These are phyloP conservation scores for Oryza nivara DNA, from an alignment of 176 grass and related monocot species.

Conservation along the genomic window DNA sequence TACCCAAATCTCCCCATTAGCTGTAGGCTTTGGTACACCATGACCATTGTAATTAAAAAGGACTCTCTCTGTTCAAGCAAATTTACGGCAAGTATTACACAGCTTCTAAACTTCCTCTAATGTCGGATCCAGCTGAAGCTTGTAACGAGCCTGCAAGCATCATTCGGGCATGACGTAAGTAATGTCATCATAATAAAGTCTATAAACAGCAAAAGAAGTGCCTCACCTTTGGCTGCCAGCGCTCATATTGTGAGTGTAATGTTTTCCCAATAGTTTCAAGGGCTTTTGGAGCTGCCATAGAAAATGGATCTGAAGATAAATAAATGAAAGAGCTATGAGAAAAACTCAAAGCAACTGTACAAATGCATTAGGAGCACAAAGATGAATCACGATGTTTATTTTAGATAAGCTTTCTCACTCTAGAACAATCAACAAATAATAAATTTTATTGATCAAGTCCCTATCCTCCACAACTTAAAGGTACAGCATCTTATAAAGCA, in stretches of 20 bases:
- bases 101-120: constrained; percentile 98
- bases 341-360: constrained; percentile 14
- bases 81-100: constrained; percentile 92
- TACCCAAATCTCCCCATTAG: constrained; percentile 97
- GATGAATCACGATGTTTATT: background rate
- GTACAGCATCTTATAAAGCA: background rate
- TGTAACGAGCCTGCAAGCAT: constrained; percentile 70
- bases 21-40: constrained; percentile 91
- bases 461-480: background rate
- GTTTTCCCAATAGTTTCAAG: constrained; percentile 96
- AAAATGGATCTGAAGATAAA: constrained; percentile 82
- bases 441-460: constrained; percentile 31
- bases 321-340: constrained; percentile 33
- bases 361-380: background rate
- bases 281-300: constrained; percentile 88
- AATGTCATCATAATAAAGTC: background rate
- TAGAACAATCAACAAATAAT: constrained; percentile 29
- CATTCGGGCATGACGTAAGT: constrained; percentile 32
- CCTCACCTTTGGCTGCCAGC: constrained; percentile 91
- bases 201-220: background rate
- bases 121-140: constrained; percentile 92
- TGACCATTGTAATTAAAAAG: constrained; percentile 99
- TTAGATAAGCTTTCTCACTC: background rate
- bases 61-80: constrained; percentile 95
- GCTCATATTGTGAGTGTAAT: constrained; percentile 91